Percentiles rank a stretch among this genome's conserved stretches.
Conservation (phyloP, 352 stramenopile species). For the Elongisporangium undulatum region DNA sequence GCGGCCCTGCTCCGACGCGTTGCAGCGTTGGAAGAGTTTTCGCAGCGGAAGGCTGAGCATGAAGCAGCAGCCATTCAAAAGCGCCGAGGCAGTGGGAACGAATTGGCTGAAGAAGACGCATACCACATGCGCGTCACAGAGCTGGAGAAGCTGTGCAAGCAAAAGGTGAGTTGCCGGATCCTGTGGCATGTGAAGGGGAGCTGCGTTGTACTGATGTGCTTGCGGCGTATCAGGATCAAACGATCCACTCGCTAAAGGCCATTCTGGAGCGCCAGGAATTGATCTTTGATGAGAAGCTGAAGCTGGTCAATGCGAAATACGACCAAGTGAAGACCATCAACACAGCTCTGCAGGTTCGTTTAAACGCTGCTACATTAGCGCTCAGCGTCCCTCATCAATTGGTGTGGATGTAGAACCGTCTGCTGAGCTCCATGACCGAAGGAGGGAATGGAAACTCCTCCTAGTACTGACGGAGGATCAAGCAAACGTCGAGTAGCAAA, state of each 20-base stretch:
- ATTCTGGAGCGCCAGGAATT: conserved; percentile 69
- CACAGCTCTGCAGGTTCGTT: conserved; percentile 58
- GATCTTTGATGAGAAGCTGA: conserved; percentile 66
- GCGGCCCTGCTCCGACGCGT: conserved; percentile 4
- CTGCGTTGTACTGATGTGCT: conserved; percentile 1
- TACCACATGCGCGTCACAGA: conserved; percentile 33
- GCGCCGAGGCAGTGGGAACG: conserved; percentile 10
- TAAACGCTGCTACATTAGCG: not conserved
- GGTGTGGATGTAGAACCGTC: conserved; percentile 32
- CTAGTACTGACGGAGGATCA: not conserved
- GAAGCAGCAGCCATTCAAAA: conserved; percentile 3
- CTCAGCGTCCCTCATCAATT: not conserved
- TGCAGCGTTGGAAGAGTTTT: not conserved
- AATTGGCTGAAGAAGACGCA: conserved; percentile 14
- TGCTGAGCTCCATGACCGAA: conserved; percentile 53
- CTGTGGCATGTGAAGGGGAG: not conserved
- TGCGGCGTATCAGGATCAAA: conserved; percentile 41
- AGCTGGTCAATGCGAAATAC: conserved; percentile 67
- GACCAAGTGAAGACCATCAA: conserved; percentile 80
- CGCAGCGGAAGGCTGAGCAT: not conserved
- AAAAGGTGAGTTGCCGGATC: conserved; percentile 42
- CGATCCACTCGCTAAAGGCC: conserved; percentile 50
- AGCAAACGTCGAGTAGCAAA: too few relatives aligned
- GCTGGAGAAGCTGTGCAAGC: conserved; percentile 65
- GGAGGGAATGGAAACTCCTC: conserved; percentile 12